Base-by-base conservation (phyloP, 164 flowering plant genomes). In the Sextonia rubra region DNA sequence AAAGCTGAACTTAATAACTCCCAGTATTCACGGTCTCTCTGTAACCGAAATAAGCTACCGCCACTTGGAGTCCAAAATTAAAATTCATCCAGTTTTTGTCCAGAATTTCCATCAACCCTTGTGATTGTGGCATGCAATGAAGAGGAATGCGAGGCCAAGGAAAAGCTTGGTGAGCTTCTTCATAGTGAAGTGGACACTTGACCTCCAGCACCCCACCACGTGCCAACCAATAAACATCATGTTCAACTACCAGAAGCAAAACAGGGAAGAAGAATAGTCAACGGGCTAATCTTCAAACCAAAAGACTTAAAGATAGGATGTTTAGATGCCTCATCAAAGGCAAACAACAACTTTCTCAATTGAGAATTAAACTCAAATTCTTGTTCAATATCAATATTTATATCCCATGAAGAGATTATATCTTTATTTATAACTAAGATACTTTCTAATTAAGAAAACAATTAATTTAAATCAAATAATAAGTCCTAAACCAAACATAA, bases 31-130 rank as follows among this genome's bases (percentile, higher is more conserved):
- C 11, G 23, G 73, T 89, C 82, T n/a, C 91, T 77, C 24, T 81
- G 18, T 22, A 91, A 15, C 71, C 88, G 80, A 71, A 91, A 86
- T 55, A 91, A 78, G 80, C 86, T 89, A 75, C 91, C 85, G 2
- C 91, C 91, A 37, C 81, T 86, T 11, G 75, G 79, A 60, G 93
- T 90, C 93, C 91, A 89, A 52, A 80, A 77, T 91, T 89, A 47
- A 89, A 78, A 77, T 91, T 88, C 90, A 88, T 83, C 93, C 96
- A 91, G 71, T 91, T 85, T 49, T 74, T 80, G 66, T 89, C 89
- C 76, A 86, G 47, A 52, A 91, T 88, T 60, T 91, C 93, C 96
- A 91, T 81, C 68, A 86, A 75, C 24, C 93, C 93, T 47, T 89
- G 96, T 66, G 88, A 90, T 75, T 89, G 93, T 5, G 96, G 96